Conservation (phyloP, 352 stramenopile genomes). For the Globisporangium cystogenes region DNA sequence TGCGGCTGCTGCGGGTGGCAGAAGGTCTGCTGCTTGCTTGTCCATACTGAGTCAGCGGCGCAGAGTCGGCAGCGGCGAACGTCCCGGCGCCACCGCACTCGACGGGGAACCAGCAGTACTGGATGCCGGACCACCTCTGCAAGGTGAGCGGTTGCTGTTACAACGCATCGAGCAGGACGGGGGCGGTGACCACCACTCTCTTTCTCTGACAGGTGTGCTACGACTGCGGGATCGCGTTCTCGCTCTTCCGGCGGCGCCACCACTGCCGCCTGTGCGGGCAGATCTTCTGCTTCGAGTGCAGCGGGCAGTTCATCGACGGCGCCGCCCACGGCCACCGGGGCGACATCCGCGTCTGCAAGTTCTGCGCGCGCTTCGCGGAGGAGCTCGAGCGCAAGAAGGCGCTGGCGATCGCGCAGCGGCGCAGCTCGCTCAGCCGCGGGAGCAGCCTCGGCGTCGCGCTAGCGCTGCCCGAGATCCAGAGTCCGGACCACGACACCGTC, state of each 20-base stretch:
- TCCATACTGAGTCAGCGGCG: too few relatives aligned
- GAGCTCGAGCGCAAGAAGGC: conserved; percentile 29
- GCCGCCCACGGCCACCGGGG: conserved; percentile 42
- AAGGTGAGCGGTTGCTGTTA: conserved; percentile 30
- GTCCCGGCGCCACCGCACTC: conserved; percentile 23
- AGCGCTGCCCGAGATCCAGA: not conserved
- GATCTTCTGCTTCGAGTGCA: conserved; percentile 86
- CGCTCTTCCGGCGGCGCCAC: conserved; percentile 78
- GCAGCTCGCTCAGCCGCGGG: not conserved
- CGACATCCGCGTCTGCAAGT: conserved; percentile 70
- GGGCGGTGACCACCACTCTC: not conserved
- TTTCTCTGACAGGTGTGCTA: conserved; percentile 56
- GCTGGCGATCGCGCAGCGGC: conserved; percentile 7
- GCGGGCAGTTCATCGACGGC: conserved; percentile 70
- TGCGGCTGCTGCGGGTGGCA: not conserved
- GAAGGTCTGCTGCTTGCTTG: too few relatives aligned
- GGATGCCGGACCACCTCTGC: conserved; percentile 84
- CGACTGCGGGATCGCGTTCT: conserved; percentile 73
- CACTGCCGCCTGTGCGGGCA: conserved; percentile 83
- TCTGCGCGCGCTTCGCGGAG: conserved; percentile 54
- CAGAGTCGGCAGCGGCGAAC: conserved; percentile 20
- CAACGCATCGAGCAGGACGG: not conserved
- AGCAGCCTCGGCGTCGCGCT: not conserved
- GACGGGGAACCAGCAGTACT: conserved; percentile 61
- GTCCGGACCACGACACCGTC: conserved; percentile 3